Conservation (phyloP, 352 stramenopile genomes). For the Phytopythium boreale region DNA sequence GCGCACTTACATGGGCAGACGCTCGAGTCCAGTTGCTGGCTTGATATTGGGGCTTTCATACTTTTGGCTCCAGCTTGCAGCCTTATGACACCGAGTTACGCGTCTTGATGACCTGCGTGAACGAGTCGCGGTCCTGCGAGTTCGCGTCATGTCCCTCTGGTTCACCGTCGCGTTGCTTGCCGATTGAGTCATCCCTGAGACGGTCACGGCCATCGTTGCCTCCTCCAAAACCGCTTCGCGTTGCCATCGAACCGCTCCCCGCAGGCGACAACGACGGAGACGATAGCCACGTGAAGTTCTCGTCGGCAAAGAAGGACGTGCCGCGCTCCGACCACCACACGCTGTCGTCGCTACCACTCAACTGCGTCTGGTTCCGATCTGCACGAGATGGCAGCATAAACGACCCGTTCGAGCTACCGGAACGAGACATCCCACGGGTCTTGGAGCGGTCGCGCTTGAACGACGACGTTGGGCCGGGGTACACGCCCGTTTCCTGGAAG, state of each 20-base stretch:
- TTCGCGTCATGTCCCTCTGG: constrained; percentile 7
- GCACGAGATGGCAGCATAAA: constrained; percentile 27
- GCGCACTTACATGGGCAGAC: not conserved
- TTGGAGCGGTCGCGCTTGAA: constrained; percentile 7
- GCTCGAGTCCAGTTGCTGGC: not conserved
- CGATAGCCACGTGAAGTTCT: constrained; percentile 41
- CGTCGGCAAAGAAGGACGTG: constrained; percentile 34
- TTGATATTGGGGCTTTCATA: not conserved
- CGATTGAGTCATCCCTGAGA: not conserved
- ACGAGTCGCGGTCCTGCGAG: constrained; percentile 27
- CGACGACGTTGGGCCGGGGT: constrained; percentile 30
- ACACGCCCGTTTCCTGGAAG: constrained; percentile 64
- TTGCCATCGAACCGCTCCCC: not conserved
- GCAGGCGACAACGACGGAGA: constrained; percentile 11
- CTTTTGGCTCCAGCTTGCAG: not conserved
- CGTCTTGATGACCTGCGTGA: constrained; percentile 26
- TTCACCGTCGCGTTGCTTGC: not conserved
- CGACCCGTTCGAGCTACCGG: constrained; percentile 14
- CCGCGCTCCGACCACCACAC: constrained; percentile 48
- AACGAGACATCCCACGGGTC: constrained; percentile 5
- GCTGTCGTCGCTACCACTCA: constrained; percentile 30
- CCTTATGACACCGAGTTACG: constrained; percentile 22
- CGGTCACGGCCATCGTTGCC: not conserved
- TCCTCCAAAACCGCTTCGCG: not conserved
- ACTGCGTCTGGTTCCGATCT: constrained; percentile 28